A percentile compares a stretch with the other conserved stretches of the same genome.
phyloP scores from a whole-genome alignment of 345 rosid species.

The Brassica incana region DNA sequence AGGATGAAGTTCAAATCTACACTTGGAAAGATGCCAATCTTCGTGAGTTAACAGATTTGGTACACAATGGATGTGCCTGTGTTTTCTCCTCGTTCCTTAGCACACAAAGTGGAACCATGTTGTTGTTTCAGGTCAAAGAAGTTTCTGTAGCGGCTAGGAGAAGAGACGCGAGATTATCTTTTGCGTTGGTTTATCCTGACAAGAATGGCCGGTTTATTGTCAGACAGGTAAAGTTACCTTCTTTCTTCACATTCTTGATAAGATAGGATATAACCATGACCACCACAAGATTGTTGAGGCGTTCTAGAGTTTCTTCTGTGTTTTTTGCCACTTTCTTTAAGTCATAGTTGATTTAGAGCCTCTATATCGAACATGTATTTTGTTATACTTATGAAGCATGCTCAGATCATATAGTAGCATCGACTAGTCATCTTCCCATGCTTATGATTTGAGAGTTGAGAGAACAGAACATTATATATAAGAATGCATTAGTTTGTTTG shows the following conservation, averaged over 20 bases:
- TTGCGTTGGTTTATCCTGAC: constrained; percentile 90
- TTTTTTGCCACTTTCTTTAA: not conserved
- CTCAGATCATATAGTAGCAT: not conserved
- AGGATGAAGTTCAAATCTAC: constrained; percentile 93
- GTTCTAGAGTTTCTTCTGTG: not conserved
- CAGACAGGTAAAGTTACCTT: constrained; percentile 53
- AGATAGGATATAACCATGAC: not conserved
- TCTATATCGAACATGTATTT: not conserved
- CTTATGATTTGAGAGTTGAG: not conserved
- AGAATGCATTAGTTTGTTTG: not conserved
- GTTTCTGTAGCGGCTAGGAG: constrained; percentile 87
- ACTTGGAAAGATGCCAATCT: constrained; percentile 97
- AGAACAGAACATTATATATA: not conserved
- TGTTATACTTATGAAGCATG: not conserved
- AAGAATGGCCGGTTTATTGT: constrained; percentile 69
- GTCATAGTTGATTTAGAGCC: not conserved
- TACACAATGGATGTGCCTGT: constrained; percentile 15
- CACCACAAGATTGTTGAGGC: not conserved
- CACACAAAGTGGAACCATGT: not conserved
- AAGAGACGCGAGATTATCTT: constrained; percentile 80
- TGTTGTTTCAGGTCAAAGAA: constrained; percentile 68
- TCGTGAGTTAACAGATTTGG: constrained; percentile 86
- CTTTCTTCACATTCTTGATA: not conserved
- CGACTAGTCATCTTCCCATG: not conserved
- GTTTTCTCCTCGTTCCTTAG: not conserved